A percentile compares a stretch with the other conserved stretches of the same genome.
phyloP scores from a whole-genome alignment of 306 rosid species.

The Carpinus viminea region DNA sequence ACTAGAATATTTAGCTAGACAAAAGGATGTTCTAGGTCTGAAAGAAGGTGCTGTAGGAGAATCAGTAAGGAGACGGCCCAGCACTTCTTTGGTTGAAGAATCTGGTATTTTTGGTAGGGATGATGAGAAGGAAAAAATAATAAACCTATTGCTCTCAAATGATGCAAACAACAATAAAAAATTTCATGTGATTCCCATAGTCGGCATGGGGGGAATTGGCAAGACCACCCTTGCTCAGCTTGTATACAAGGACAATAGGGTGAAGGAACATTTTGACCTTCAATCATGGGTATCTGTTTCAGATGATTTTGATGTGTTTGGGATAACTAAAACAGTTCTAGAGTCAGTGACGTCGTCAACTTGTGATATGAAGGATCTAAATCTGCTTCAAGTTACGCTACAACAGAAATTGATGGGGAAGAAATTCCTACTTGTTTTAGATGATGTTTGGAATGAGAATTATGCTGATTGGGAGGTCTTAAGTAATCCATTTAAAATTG shows the following conservation, averaged over 20 bases:
- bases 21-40: too few relatives aligned
- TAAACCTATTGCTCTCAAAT: neutral
- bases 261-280: neutral
- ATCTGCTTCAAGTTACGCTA: neutral
- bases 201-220: neutral
- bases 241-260: neutral
- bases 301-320: neutral
- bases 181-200: neutral
- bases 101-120: conserved; percentile 27
- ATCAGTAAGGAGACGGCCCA: too few relatives aligned
- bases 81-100: too few relatives aligned
- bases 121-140: neutral
- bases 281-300: neutral
- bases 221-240: neutral
- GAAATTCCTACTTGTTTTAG: too few relatives aligned
- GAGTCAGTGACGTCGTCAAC: too few relatives aligned
- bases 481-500: conserved; percentile 3
- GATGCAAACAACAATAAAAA: neutral
- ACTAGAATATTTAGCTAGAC: too few relatives aligned
- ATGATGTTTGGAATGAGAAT: too few relatives aligned
- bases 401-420: too few relatives aligned
- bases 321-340: neutral
- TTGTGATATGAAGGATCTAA: neutral
- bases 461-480: too few relatives aligned
- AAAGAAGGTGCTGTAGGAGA: too few relatives aligned